These are phyloP conservation scores for Nicotiana noctiflora DNA, from an alignment of 257 asterid genomes.

Conservation along the genomic window DNA sequence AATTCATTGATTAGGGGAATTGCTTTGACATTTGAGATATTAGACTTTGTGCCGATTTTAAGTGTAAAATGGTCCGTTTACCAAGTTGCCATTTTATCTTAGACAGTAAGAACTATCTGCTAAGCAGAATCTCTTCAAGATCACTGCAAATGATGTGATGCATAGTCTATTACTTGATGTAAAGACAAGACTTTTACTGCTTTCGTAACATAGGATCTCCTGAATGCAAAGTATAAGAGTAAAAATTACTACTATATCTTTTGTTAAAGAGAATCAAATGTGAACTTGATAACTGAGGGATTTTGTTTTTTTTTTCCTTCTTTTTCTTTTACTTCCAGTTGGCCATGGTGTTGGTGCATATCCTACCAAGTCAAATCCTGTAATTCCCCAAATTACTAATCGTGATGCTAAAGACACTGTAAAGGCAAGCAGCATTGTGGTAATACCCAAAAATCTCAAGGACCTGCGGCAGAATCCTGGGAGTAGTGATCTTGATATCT, in stretches of 20 bases:
- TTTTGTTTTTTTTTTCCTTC: slow-evolving; percentile 8
- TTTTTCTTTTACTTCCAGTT: slow-evolving; percentile 2
- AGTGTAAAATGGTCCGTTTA: background rate
- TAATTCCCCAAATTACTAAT: slow-evolving; percentile 14
- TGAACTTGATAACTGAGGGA: background rate
- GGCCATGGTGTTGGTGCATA: slow-evolving; percentile 29
- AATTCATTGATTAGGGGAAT: background rate
- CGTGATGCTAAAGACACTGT: slow-evolving; percentile 11
- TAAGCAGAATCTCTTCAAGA: background rate
- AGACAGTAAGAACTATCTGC: background rate
- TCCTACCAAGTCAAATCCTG: slow-evolving; percentile 36
- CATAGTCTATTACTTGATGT: background rate
- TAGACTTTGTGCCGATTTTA: background rate
- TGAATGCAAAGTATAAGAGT: background rate
- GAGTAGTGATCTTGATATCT: slow-evolving; percentile 67
- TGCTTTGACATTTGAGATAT: background rate
- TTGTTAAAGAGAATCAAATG: background rate
- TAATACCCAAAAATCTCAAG: slow-evolving; percentile 57
- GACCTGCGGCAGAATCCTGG: slow-evolving; percentile 75
- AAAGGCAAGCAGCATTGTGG: slow-evolving; percentile 30
- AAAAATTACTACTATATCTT: background rate
- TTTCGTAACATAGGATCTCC: background rate
- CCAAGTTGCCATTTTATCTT: background rate
- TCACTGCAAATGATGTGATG: background rate
- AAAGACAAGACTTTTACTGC: background rate